A percentile compares a stretch with the other conserved stretches of the same genome.
Evolutionary conservation across 495 filamentous ascomycete genomes (phyloP).

Genomic region (Darksidea phi): DNA sequence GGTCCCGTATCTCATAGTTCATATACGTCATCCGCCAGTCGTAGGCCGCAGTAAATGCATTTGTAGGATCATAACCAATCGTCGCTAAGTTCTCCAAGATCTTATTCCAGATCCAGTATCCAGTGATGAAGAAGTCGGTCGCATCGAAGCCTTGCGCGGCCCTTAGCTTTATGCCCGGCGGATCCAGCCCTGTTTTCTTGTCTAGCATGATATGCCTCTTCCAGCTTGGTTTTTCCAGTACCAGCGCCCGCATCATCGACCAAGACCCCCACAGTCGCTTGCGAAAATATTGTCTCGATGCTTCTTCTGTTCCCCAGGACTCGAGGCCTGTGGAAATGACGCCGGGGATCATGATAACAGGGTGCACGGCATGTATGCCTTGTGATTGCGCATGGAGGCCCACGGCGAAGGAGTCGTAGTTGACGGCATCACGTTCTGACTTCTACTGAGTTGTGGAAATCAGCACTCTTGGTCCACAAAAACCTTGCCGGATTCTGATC

Average conservation of each 20-base stretch:
- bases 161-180: constrained; percentile 85
- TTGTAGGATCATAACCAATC: constrained; percentile 94
- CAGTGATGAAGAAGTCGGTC: constrained; percentile 90
- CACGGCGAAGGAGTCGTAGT: constrained; percentile 89
- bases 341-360: constrained; percentile 94
- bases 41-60: constrained; percentile 92
- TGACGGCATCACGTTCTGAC: constrained; percentile 80
- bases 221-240: constrained; percentile 90
- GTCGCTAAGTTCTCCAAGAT: constrained; percentile 94
- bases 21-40: constrained; percentile 95
- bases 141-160: constrained; percentile 97
- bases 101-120: constrained; percentile 99
- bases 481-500: too few relatives aligned
- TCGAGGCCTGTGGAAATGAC: constrained; percentile 97
- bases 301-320: constrained; percentile 85
- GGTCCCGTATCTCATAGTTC: constrained; percentile 85
- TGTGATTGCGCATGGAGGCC: constrained; percentile 79
- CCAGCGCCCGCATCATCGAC: constrained; percentile 95
- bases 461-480: constrained; percentile 14
- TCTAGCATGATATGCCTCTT: constrained; percentile 97
- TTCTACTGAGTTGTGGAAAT: constrained; percentile 50
- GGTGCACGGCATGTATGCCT: constrained; percentile 78
- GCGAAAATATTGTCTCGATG: constrained; percentile 84
- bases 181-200: constrained; percentile 85
- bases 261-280: constrained; percentile 95